Percentiles rank a stretch among this genome's conserved stretches.
These are phyloP conservation scores for Pochonia chlamydosporia DNA, from an alignment of 2,329 filamentous ascomycete species.

Conservation along the genomic window DNA sequence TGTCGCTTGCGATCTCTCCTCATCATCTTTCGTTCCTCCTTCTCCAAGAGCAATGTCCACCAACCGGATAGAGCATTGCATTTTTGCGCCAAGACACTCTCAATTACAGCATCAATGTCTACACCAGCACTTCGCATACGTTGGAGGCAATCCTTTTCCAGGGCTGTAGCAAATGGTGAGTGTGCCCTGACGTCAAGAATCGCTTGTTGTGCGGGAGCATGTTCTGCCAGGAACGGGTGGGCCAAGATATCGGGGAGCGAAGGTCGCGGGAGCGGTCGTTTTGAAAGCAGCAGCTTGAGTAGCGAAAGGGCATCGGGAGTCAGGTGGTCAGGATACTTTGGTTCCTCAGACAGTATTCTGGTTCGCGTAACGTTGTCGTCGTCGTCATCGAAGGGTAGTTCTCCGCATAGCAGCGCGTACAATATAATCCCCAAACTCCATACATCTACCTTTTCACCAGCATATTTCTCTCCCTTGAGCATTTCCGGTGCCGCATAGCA, in stretches of 20 bases:
- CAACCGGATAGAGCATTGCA: slow-evolving; percentile 90
- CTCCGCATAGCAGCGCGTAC: slow-evolving; percentile 75
- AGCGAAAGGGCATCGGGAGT: slow-evolving; percentile 72
- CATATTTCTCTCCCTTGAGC: slow-evolving; percentile 97
- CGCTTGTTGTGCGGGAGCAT: slow-evolving; percentile 81
- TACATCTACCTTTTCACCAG: slow-evolving; percentile 94
- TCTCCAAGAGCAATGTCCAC: slow-evolving; percentile 93
- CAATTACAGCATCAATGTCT: slow-evolving; percentile 89
- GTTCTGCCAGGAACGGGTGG: slow-evolving; percentile 81
- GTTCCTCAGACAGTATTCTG: slow-evolving; percentile 80
- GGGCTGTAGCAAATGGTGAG: slow-evolving; percentile 72
- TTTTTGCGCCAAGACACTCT: slow-evolving; percentile 83
- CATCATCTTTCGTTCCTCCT: slow-evolving; percentile 82
- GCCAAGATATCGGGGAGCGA: slow-evolving; percentile 77
- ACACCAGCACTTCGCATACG: slow-evolving; percentile 92
- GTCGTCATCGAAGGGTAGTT: slow-evolving; percentile 94
- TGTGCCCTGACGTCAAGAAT: slow-evolving; percentile 79
- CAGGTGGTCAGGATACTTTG: slow-evolving; percentile 75
- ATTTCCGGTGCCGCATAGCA: slow-evolving; percentile 98
- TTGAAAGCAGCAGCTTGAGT: slow-evolving; percentile 77
- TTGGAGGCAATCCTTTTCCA: slow-evolving; percentile 88
- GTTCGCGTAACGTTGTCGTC: slow-evolving; percentile 81
- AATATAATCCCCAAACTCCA: slow-evolving; percentile 87
- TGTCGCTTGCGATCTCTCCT: slow-evolving; percentile 76
- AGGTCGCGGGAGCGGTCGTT: slow-evolving; percentile 79